Base-by-base conservation (phyloP, 2,329 filamentous ascomycete genomes). In the Xylariaceae sp. region DNA sequence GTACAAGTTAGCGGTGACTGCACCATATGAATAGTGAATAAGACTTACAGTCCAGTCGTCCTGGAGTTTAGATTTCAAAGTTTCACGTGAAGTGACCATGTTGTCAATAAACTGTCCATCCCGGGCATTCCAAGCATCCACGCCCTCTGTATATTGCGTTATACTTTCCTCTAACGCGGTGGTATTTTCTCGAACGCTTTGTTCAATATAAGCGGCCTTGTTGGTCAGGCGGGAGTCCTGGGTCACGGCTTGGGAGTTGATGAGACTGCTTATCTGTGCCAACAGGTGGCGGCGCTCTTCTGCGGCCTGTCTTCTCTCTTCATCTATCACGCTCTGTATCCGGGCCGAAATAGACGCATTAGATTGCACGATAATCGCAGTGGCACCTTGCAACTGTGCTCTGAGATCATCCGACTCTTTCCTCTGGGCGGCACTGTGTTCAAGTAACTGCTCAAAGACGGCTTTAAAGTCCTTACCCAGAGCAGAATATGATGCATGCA, bases 401-500 rank as follows among this genome's bases (percentile, higher is more conserved):
- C 88, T 82, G 21, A 99, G 76, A 29, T 76, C 75, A 58, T 92
- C 83, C 0, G 88, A 87, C 68, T 96, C 90, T 8, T 77, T 76
- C 63, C 87, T 88, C 67, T 97, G 92, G 9, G 83, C 77, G 36
- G 83, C 81, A 51, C 96, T 79, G 61, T 91, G 86, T 58, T 80
- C 83, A 47, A 89, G 77, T 47, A 96, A 77, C 12, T 88, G 85
- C 60, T 96, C 90, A 61, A 97, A 96, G 21, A 92, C 81, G 5
- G 76, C 74, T 68, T 92, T 95, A 74, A 96, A 91, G 61, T 97
- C 91, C 55, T 86, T 85, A 8, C 91, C 91, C 1, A 97, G 80
- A 1, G 83, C 80, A 61, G 85, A 87, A 69, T 96, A 96, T 0
- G 92, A 96, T 12, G 82, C 74, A 64, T 95, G 90, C 29, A 97